phyloP scores from a whole-genome alignment of 108 stramenopile species.

The Skeletonema menzelii region DNA sequence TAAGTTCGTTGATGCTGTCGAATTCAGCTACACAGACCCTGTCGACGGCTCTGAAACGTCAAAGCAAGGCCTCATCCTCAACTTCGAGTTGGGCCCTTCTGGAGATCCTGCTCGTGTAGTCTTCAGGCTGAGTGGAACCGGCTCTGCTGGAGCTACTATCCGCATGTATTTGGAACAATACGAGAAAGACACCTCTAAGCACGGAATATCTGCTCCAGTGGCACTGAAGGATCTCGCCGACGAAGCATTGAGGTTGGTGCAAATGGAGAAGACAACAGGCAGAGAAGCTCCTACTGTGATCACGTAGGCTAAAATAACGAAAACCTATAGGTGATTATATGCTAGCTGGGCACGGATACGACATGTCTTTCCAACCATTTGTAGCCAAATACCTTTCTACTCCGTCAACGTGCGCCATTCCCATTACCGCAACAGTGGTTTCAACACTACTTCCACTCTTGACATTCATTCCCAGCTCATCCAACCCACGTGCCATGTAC shows the following conservation, averaged over 20 bases:
- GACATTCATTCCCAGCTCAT: constrained; percentile 34
- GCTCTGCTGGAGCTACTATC: constrained; percentile 96
- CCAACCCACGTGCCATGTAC: constrained; percentile 55
- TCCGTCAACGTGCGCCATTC: constrained; percentile 59
- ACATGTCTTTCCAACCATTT: constrained; percentile 44
- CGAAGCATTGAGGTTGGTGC: constrained; percentile 65
- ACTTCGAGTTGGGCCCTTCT: constrained; percentile 74
- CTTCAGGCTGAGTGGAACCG: constrained; percentile 97
- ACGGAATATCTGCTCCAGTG: constrained; percentile 69
- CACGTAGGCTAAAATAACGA: constrained; percentile 50
- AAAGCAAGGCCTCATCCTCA: constrained; percentile 93
- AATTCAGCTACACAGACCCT: constrained; percentile 94
- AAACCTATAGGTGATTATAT: background rate
- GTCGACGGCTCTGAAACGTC: constrained; percentile 89
- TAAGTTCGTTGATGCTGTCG: constrained; percentile 64
- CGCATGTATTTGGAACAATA: constrained; percentile 98
- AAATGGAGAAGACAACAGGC: constrained; percentile 76
- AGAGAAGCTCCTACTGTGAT: constrained; percentile 83
- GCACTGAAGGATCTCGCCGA: constrained; percentile 77
- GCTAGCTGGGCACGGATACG: constrained; percentile 29
- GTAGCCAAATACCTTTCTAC: constrained; percentile 44
- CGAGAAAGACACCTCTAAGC: constrained; percentile 72
- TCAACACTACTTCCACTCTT: constrained; percentile 4
- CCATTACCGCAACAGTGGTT: constrained; percentile 49
- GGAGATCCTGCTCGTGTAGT: constrained; percentile 90